A percentile compares a stretch with the other conserved stretches of the same genome.
Evolutionary conservation across 306 rosid genomes (phyloP).

Genomic region (Neltuma alba): DNA sequence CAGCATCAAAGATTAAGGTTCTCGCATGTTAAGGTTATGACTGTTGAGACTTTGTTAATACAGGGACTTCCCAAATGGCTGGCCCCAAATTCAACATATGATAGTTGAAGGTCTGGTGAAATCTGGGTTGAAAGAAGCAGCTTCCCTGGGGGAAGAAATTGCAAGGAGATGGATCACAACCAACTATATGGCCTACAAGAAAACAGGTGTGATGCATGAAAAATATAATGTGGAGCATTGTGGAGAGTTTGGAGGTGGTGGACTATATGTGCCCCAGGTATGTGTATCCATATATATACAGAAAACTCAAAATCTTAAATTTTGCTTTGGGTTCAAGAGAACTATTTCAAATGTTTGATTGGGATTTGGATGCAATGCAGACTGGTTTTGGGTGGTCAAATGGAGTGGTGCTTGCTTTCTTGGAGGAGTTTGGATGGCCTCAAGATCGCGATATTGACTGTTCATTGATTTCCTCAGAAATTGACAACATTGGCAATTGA

Average conservation of each 20-base stretch:
- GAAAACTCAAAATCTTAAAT: neutral
- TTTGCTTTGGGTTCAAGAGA: neutral
- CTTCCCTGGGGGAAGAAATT: constrained; percentile 70
- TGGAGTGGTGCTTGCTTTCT: constrained; percentile 86
- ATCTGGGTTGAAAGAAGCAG: constrained; percentile 77
- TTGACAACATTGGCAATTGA: neutral
- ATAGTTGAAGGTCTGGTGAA: constrained; percentile 82
- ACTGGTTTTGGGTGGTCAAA: constrained; percentile 98
- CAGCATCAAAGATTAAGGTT: neutral
- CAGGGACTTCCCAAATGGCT: constrained; percentile 98
- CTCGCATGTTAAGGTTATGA: neutral
- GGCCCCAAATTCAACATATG: constrained; percentile 98
- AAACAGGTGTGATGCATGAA: constrained; percentile 80
- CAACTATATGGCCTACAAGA: constrained; percentile 71
- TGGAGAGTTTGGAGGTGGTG: constrained; percentile 85
- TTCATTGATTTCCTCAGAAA: constrained; percentile 38
- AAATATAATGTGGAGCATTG: constrained; percentile 75
- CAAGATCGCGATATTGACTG: constrained; percentile 59
- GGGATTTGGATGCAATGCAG: constrained; percentile 48
- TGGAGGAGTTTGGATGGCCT: constrained; percentile 99
- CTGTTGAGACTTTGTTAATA: neutral
- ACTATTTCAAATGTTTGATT: neutral
- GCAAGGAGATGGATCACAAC: constrained; percentile 81
- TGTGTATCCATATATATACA: constrained; percentile 28
- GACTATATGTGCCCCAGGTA: constrained; percentile 85